Evolutionary conservation across 768 basidiomycete species (phyloP), one percentile per base, ranked within the genome.

Genomic region (Naganishia antarctica): DNA sequence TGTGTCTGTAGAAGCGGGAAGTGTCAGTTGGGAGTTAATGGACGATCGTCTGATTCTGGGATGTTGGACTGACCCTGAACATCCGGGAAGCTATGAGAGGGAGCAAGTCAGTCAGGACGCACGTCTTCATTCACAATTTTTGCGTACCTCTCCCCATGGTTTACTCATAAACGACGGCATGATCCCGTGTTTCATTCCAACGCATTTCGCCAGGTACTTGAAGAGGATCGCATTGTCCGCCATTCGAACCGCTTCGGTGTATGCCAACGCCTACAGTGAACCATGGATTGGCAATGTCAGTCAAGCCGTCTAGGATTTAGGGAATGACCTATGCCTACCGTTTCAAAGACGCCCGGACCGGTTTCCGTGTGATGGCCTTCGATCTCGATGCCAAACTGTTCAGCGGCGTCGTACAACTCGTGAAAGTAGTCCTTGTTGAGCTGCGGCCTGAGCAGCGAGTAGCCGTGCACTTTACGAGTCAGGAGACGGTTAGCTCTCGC

Each of bases 141-240:
- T 1, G 80, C 87, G 73, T 72, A 92, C 91, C 72, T 90, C 86
- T 32, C 86, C 87, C 89, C 90, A 96, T 26, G 93, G 93, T 71
- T 97, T 97, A 0, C 93, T 92, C 94, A 97, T 98, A 79, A 99
- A 99, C 65, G 90, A 94, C 1, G 96, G 94, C 41, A 91, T 83
- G 61, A 99, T 81, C 9, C 88, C 89, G 68, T 88, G 82, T 74
- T 87, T 85, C 83, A 96, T 89, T 0, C 94, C 94, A 1, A 94
- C 79, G 65, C 90, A 90, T 81, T 97, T 97, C 2, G 90, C 89
- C 15, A 89, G 77, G 69, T 87, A 89, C 76, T 99, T 99, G 84
- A 90, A 99, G 49, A 99, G 79, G 59, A 87, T 83, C 0, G 93
- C 92, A 72, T 79, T 79, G 46, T 79, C 78, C 18, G 76, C 76